These are phyloP conservation scores for Picochlorum sp. DNA, from an alignment of 139 green algal genomes.

Conservation along the genomic window DNA sequence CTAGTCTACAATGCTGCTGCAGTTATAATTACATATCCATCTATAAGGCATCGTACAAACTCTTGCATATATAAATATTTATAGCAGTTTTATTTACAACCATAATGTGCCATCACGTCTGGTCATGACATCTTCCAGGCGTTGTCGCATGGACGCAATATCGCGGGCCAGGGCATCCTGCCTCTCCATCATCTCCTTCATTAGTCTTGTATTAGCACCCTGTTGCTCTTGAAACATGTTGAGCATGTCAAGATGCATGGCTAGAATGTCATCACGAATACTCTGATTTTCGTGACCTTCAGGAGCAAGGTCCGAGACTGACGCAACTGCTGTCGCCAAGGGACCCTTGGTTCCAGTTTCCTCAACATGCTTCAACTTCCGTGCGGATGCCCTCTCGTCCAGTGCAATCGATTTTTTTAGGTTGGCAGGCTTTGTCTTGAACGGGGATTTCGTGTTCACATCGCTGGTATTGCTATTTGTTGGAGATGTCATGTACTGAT, in stretches of 20 bases:
- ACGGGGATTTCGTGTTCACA: neutral
- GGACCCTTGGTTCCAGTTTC: neutral
- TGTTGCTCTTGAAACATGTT: conserved; percentile 24
- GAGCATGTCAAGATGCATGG: conserved; percentile 26
- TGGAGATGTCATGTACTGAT: too few species aligned
- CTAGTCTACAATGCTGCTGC: too few species aligned
- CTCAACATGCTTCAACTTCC: neutral
- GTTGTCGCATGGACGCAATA: conserved; percentile 3
- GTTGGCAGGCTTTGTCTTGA: too few species aligned
- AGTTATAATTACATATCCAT: too few species aligned
- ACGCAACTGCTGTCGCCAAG: neutral
- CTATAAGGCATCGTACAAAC: too few species aligned
- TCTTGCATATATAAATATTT: neutral
- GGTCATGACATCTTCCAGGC: conserved; percentile 2
- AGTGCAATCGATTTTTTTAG: too few species aligned
- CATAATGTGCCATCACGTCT: conserved; percentile 11
- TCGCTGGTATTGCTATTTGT: neutral
- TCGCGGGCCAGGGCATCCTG: conserved; percentile 15
- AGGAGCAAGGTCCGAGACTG: neutral
- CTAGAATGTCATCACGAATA: conserved; percentile 20
- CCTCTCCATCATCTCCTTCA: conserved; percentile 6
- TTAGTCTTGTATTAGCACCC: neutral
- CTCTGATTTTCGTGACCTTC: neutral
- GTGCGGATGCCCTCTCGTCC: too few species aligned
- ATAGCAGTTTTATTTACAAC: conserved; percentile 6